Conservation (phyloP, 805 yeast genomes). For the Starmerella lactis-condensi region DNA sequence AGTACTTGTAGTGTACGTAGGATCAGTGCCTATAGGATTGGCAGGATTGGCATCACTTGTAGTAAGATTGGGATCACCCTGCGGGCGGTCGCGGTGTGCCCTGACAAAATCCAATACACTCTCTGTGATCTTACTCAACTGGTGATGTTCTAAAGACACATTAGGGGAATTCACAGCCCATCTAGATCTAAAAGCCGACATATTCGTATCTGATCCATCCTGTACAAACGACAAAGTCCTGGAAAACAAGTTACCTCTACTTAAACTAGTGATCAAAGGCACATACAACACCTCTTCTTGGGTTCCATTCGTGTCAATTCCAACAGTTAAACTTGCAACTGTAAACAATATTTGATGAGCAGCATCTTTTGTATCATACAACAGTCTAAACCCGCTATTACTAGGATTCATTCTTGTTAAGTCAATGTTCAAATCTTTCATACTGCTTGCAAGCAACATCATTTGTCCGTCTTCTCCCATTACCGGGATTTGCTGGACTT, state of each 20-base stretch:
- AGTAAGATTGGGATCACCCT: too few relatives aligned
- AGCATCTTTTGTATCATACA: slow-evolving; percentile 20
- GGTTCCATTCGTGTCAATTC: slow-evolving; percentile 18
- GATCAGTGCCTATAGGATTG: too few relatives aligned
- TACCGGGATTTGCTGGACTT: slow-evolving; percentile 19
- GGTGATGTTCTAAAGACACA: slow-evolving; percentile 23
- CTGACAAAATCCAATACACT: too few relatives aligned
- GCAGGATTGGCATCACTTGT: too few relatives aligned
- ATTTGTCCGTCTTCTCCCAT: slow-evolving; percentile 4
- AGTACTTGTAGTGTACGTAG: too few relatives aligned
- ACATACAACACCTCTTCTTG: slow-evolving; percentile 25
- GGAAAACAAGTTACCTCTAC: slow-evolving; percentile 23
- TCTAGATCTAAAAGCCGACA: slow-evolving; percentile 19
- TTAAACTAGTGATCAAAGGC: slow-evolving; percentile 23
- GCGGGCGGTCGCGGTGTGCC: too few relatives aligned
- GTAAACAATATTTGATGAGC: slow-evolving; percentile 26
- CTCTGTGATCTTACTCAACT: too few relatives aligned
- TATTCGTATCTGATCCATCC: slow-evolving; percentile 16
- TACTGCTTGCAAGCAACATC: slow-evolving; percentile 16
- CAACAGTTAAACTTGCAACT: slow-evolving; percentile 22
- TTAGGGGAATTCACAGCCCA: slow-evolving; percentile 24
- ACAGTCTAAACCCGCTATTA: slow-evolving; percentile 25
- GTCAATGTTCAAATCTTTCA: slow-evolving; percentile 23
- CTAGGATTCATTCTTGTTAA: slow-evolving; percentile 24
- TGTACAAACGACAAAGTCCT: slow-evolving; percentile 21